These are phyloP conservation scores for Candida namnaoensis DNA, from an alignment of 805 yeast genomes.

Conservation along the genomic window DNA sequence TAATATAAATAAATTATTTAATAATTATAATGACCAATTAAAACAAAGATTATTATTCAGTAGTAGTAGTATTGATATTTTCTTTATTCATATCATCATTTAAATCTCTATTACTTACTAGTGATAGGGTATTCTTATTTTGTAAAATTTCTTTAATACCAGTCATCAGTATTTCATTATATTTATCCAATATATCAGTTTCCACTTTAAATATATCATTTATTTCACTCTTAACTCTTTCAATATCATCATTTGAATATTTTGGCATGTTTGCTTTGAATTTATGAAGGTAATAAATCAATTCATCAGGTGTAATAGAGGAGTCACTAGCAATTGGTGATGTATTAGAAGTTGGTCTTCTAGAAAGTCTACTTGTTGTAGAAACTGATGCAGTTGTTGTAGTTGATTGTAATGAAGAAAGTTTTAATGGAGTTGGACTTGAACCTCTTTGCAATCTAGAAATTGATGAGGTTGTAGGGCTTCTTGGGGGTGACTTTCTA, in stretches of 20 bases:
- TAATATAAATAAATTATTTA: too few species aligned
- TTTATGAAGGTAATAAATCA: constrained; percentile 5
- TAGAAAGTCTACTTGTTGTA: background rate
- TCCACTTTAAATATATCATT: constrained; percentile 13
- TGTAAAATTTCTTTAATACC: too few species aligned
- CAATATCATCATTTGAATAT: constrained; percentile 13
- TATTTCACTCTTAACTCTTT: constrained; percentile 15
- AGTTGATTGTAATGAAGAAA: background rate
- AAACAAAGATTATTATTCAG: too few species aligned
- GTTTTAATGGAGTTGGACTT: background rate
- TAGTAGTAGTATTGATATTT: too few species aligned
- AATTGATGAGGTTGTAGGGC: background rate
- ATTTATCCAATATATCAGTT: constrained; percentile 24
- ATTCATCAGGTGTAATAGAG: constrained; percentile 5
- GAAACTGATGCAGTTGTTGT: background rate
- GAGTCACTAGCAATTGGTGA: constrained; percentile 7
- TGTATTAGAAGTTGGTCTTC: background rate
- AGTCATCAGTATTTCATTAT: constrained; percentile 27
- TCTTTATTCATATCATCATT: too few species aligned
- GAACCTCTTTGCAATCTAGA: background rate
- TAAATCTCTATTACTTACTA: too few species aligned
- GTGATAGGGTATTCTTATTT: background rate
- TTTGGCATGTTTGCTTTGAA: constrained; percentile 11
- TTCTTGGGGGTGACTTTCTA: background rate
- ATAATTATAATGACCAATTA: too few species aligned